These are phyloP conservation scores for Mycena sanguinolenta DNA, from an alignment of 768 basidiomycete species.

Conservation along the genomic window DNA sequence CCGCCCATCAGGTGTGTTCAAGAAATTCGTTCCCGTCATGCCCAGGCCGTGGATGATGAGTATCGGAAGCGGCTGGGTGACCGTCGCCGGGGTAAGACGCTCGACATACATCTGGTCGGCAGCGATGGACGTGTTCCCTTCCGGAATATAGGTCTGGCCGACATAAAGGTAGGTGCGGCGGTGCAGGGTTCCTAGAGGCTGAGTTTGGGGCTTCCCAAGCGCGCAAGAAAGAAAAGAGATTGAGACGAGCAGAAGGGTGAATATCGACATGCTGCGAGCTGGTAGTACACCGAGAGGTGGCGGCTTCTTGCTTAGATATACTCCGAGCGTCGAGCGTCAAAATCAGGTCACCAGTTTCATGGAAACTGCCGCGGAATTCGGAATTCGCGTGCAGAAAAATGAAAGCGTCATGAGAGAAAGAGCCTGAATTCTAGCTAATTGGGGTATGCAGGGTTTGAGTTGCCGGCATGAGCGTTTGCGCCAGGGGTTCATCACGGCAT, in stretches of 20 bases:
- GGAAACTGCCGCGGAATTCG: too few relatives aligned
- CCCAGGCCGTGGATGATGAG: constrained; percentile 65
- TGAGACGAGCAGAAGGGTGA: background rate
- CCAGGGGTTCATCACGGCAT: too few relatives aligned
- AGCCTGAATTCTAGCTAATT: too few relatives aligned
- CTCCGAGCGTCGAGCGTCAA: too few relatives aligned
- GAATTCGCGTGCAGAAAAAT: too few relatives aligned
- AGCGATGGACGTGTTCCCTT: constrained; percentile 52
- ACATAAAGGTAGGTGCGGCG: constrained; percentile 63
- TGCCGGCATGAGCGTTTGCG: too few relatives aligned
- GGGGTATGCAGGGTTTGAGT: too few relatives aligned
- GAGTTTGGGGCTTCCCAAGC: constrained; percentile 1
- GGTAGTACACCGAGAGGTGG: too few relatives aligned
- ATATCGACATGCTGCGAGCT: constrained; percentile 5
- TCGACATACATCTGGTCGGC: constrained; percentile 68
- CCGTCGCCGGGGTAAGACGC: constrained; percentile 56
- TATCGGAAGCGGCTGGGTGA: constrained; percentile 56
- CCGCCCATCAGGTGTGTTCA: constrained; percentile 68
- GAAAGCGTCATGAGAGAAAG: too few relatives aligned
- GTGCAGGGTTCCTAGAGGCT: constrained; percentile 52
- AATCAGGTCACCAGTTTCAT: too few relatives aligned
- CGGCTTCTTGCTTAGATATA: background rate
- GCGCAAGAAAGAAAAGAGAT: constrained; percentile 1
- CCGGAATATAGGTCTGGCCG: constrained; percentile 55
- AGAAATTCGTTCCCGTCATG: constrained; percentile 66